A percentile compares a stretch with the other conserved stretches of the same genome.
These are phyloP conservation scores for Ailanthus altissimus DNA, from an alignment of 345 rosid species.

Conservation along the genomic window DNA sequence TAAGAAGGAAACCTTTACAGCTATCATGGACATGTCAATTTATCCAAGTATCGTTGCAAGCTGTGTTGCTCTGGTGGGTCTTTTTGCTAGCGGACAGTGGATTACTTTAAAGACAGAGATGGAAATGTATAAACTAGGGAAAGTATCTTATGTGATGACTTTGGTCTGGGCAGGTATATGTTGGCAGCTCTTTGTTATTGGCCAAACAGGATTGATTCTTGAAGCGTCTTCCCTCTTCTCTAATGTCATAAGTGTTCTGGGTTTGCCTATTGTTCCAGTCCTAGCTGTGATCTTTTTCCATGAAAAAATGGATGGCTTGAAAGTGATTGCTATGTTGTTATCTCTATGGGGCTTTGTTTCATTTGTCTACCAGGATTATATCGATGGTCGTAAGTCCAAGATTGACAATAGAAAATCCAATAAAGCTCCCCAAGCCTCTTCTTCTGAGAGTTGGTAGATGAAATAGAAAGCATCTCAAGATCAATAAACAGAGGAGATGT, in stretches of 20 bases:
- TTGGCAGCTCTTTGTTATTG: slow-evolving; percentile 41
- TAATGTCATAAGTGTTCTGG: slow-evolving; percentile 40
- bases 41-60: slow-evolving; percentile 39
- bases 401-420: neutral
- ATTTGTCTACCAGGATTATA: slow-evolving; percentile 41
- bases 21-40: slow-evolving; percentile 36
- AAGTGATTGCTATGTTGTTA: slow-evolving; percentile 61
- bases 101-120: slow-evolving; percentile 38
- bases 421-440: neutral
- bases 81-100: slow-evolving; percentile 61
- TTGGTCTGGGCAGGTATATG: slow-evolving; percentile 39
- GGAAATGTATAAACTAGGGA: slow-evolving; percentile 48
- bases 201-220: slow-evolving; percentile 49
- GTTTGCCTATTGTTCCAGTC: slow-evolving; percentile 62
- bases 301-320: slow-evolving; percentile 67
- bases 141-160: slow-evolving; percentile 40
- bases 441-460: neutral
- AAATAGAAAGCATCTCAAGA: neutral
- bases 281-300: slow-evolving; percentile 61
- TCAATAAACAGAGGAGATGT: neutral
- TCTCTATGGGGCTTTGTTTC: slow-evolving; percentile 70
- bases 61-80: slow-evolving; percentile 38
- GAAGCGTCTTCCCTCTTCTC: slow-evolving; percentile 65
- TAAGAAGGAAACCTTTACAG: slow-evolving; percentile 34
- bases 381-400: slow-evolving; percentile 24